Evolutionary conservation across 345 rosid species (phyloP).

Genomic region (Hypericum androsaemum): DNA sequence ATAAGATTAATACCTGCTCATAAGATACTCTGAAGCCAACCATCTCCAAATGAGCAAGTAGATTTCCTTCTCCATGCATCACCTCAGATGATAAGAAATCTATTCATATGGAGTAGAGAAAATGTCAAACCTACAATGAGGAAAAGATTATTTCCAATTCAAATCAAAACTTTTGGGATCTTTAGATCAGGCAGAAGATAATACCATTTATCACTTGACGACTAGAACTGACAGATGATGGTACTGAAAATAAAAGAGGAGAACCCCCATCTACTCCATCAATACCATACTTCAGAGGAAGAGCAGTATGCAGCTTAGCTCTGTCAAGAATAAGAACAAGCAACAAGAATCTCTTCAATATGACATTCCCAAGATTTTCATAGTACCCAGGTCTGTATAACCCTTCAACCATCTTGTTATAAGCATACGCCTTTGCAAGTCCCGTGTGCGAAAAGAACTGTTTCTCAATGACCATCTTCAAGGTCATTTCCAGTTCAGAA

Average conservation of each 20-base stretch:
- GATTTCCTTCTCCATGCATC: conserved; percentile 95
- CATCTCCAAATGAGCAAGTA: conserved; percentile 70
- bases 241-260: conserved; percentile 51
- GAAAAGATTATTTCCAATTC: conserved; percentile 13
- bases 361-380: conserved; percentile 64
- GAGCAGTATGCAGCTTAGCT: conserved; percentile 63
- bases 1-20: conserved; percentile 54
- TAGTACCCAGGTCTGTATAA: conserved; percentile 88
- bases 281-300: conserved; percentile 72
- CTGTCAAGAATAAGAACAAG: conserved; percentile 72
- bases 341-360: conserved; percentile 78
- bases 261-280: conserved; percentile 96
- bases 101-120: conserved; percentile 28
- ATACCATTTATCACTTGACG: conserved; percentile 68
- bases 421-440: conserved; percentile 65
- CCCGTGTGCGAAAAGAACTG: conserved; percentile 67
- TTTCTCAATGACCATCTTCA: conserved; percentile 71
- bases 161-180: not conserved
- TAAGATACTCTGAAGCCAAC: conserved; percentile 72
- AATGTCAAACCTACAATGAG: conserved; percentile 25
- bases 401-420: conserved; percentile 91
- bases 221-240: conserved; percentile 68
- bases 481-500: conserved; percentile 42
- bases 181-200: not conserved
- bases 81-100: conserved; percentile 75